phyloP scores from a whole-genome alignment of 176 grass and related monocot genomes.

The Eragrostis nindensis region DNA sequence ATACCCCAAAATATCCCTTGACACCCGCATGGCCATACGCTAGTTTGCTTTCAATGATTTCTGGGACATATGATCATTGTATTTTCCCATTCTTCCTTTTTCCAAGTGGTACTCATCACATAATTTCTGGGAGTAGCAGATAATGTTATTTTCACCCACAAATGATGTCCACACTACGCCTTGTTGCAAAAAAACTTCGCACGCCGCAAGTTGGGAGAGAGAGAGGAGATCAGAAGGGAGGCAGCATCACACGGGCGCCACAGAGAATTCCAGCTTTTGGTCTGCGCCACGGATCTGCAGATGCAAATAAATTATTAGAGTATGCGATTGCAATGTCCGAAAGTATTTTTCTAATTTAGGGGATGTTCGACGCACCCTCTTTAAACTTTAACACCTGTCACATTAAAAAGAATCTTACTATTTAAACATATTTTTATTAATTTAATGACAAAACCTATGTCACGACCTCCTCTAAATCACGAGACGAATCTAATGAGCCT shows the following conservation, averaged over 20 bases:
- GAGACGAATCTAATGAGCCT: no score
- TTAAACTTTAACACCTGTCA: no score
- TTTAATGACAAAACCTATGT: no score
- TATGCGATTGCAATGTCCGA: constrained; percentile 9
- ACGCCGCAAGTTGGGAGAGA: constrained; percentile 10
- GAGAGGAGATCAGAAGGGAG: background rate
- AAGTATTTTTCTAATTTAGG: no score
- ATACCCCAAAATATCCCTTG: no score
- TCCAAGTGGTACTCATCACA: background rate
- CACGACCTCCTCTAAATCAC: no score
- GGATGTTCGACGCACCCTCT: no score
- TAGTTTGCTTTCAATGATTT: background rate
- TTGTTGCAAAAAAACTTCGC: background rate
- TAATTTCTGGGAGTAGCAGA: background rate
- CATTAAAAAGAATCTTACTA: no score
- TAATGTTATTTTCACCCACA: background rate
- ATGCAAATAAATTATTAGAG: background rate
- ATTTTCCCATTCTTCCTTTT: background rate
- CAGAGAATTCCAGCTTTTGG: constrained; percentile 50
- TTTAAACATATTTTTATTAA: no score
- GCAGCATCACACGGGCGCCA: constrained; percentile 47
- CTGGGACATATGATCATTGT: background rate
- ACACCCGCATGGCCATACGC: no score
- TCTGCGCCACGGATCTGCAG: constrained; percentile 33
- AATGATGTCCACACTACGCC: background rate